Evolutionary conservation across 2,329 filamentous ascomycete species (phyloP), one percentile per base, ranked within the genome.

Genomic region (Aspergillus fijiensis): DNA sequence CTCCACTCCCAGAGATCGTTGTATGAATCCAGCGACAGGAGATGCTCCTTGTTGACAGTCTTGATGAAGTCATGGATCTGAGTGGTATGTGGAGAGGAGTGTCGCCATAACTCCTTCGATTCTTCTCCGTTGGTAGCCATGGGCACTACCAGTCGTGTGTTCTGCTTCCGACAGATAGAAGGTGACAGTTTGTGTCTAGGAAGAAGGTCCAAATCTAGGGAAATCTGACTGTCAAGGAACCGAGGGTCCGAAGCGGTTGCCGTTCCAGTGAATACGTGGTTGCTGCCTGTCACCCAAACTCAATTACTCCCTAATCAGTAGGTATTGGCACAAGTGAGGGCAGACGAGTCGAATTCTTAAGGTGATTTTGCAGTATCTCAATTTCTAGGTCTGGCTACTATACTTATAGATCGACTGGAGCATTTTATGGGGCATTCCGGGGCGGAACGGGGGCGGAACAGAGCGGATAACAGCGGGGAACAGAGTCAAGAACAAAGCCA

Each of bases 1-100:
- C 92, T 96, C 94, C 94, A 98, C 72, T 84, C 79, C 78, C 94
- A 90, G 9, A 98, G 83, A n/a, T 86, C 86, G 21, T 87, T 78
- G 71, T 96, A 96, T 63, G 82, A 85, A 19, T 81, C 73, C 51
- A 95, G 80, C 23, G 80, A 72, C 58, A 92, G 75, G 11, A 79
- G 76, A 70, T 93, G 85, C 68, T 89, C 89, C 62, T 84, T 72
- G 75, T 89, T 91, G 65, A 96, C 81, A 55, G 81, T 80, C 67
- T 87, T 80, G 65, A 92, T 83, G 74, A 95, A 96, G 54, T 81
- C 81, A 79, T 84, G 87, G 82, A 94, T 90, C 58, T 84, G 84
- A 7, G 90, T 94, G 45, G 82, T 82, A 51, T 84, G 75, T 7
- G 90, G 90, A 67, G 84, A 77, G 35, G 85, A 80, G 74, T 92